These are phyloP conservation scores for Pinus albicaulis DNA, from an alignment of 75 land plant genomes.

Conservation along the genomic window DNA sequence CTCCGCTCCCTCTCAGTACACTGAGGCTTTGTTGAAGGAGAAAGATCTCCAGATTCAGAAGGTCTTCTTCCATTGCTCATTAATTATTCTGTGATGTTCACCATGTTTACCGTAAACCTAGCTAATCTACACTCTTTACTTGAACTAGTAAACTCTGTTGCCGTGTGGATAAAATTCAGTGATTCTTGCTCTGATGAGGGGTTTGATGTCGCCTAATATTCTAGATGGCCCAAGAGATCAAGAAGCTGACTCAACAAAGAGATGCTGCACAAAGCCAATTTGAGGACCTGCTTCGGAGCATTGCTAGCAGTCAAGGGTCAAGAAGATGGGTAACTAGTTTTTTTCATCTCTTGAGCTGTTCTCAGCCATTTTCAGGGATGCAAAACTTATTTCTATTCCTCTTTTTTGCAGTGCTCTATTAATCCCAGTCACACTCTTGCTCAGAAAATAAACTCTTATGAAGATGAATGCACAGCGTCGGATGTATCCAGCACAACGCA, in stretches of 20 bases:
- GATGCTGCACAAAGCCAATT: constrained; percentile 84
- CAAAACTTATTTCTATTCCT: background rate
- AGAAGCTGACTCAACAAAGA: constrained; percentile 68
- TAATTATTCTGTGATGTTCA: background rate
- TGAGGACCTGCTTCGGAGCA: constrained; percentile 60
- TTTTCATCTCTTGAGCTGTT: background rate
- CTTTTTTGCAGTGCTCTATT: background rate
- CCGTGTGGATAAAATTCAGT: background rate
- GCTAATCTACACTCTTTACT: background rate
- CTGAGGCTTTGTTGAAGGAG: constrained; percentile 57
- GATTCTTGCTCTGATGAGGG: constrained; percentile 7
- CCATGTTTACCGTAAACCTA: background rate
- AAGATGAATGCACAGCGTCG: constrained; percentile 30
- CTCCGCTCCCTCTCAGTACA: constrained; percentile 11
- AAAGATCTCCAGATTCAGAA: constrained; percentile 78
- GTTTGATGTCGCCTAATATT: background rate
- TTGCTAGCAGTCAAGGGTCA: constrained; percentile 47
- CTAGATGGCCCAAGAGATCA: constrained; percentile 76
- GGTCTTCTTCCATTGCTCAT: constrained; percentile 36
- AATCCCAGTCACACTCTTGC: background rate
- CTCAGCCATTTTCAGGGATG: background rate
- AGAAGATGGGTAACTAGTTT: constrained; percentile 20
- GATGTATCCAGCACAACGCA: constrained; percentile 18
- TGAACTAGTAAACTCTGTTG: background rate
- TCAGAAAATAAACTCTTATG: constrained; percentile 6